Conservation (phyloP, 2,329 filamentous ascomycete genomes). For the Fusarium sp. region DNA sequence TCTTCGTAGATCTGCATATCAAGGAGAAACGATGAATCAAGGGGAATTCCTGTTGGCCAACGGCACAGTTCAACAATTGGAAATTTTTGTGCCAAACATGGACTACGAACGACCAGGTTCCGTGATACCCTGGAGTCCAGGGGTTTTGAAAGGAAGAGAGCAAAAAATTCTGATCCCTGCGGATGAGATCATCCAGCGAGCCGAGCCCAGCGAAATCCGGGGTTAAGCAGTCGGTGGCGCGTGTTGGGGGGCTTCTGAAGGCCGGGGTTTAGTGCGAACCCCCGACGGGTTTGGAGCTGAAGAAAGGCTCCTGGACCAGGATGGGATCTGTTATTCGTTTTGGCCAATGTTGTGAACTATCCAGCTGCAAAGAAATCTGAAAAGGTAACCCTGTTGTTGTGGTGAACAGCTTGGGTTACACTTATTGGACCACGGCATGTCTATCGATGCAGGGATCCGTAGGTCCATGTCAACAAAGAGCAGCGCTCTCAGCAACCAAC, state of each 20-base stretch:
- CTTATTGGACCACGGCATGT: background rate
- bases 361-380: background rate
- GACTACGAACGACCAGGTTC: background rate
- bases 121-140: background rate
- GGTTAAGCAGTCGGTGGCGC: constrained; percentile 16
- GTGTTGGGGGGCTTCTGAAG: constrained; percentile 19
- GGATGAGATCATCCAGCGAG: constrained; percentile 27
- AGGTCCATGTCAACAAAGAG: constrained; percentile 5
- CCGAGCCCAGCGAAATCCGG: constrained; percentile 29
- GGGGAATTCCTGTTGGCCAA: background rate
- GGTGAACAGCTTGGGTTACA: constrained; percentile 16
- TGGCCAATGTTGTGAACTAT: background rate
- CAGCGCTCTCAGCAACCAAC: background rate
- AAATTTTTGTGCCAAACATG: background rate
- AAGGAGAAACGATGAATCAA: background rate
- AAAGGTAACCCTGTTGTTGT: constrained; percentile 33
- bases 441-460: background rate
- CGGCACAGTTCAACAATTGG: background rate
- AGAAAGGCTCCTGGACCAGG: background rate
- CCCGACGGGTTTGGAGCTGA: background rate
- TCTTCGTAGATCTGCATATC: constrained; percentile 13
- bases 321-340: background rate
- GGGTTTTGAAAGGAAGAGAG: constrained; percentile 5
- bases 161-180: constrained; percentile 16
- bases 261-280: constrained; percentile 17